Conservation (phyloP, 83 land plant species). For the Picea mariana region DNA sequence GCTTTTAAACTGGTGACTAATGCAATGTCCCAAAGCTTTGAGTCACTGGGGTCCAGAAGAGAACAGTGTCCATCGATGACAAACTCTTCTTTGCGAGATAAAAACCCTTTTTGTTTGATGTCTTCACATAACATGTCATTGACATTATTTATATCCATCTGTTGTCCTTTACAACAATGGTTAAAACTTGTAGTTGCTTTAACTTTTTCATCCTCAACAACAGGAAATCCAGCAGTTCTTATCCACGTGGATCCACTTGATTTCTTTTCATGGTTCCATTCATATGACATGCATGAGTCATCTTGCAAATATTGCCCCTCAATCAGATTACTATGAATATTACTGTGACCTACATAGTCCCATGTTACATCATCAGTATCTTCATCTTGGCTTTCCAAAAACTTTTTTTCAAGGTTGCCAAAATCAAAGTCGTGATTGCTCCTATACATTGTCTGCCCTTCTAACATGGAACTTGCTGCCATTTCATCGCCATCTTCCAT, state of each 20-base stretch:
- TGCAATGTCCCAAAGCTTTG: slow-evolving; percentile 49
- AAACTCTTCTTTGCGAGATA: slow-evolving; percentile 12
- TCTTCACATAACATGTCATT: slow-evolving; percentile 4
- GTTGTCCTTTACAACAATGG: not conserved
- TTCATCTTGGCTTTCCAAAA: not conserved
- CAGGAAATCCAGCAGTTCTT: slow-evolving; percentile 1
- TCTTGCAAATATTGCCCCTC: not conserved
- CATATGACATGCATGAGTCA: slow-evolving; percentile 4
- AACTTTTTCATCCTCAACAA: not conserved
- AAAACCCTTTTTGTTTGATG: not conserved
- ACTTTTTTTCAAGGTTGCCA: slow-evolving; percentile 14
- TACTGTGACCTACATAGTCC: not conserved
- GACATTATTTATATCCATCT: not conserved
- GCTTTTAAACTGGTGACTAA: slow-evolving; percentile 13
- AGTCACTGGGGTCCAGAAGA: slow-evolving; percentile 23
- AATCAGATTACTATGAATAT: not conserved
- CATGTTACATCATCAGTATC: not conserved
- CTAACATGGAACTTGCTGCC: slow-evolving; percentile 10
- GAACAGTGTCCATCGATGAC: slow-evolving; percentile 4
- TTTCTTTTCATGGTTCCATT: slow-evolving; percentile 12
- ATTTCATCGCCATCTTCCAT: slow-evolving; percentile 18
- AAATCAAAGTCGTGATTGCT: not conserved
- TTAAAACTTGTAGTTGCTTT: not conserved
- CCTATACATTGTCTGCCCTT: slow-evolving; percentile 3
- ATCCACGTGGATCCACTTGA: not conserved